Conservation (phyloP, 495 filamentous ascomycete species). For the Echria macrotheca region DNA sequence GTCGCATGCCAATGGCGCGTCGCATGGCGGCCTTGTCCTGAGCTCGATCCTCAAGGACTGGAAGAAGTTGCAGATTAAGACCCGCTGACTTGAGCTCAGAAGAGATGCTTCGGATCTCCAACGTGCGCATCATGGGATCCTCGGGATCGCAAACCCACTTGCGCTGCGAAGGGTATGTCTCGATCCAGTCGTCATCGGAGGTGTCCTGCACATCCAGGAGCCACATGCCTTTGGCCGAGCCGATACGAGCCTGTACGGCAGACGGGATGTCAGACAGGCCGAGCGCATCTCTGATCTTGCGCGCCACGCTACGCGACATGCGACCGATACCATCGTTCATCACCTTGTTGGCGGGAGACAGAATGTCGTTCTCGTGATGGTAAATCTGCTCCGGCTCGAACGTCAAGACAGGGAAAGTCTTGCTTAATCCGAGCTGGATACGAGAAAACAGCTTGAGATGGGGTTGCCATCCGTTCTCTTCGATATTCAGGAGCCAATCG, state of each 20-base stretch:
- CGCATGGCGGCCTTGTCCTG: conserved; percentile 45
- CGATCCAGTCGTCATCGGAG: conserved; percentile 57
- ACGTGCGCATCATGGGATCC: conserved; percentile 51
- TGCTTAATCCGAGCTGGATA: conserved; percentile 41
- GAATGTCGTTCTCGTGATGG: conserved; percentile 27
- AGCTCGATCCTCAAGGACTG: conserved; percentile 66
- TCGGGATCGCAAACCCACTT: conserved; percentile 64
- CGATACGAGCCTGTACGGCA: conserved; percentile 75
- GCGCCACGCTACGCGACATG: conserved; percentile 61
- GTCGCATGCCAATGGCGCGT: conserved; percentile 51
- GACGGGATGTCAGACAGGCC: conserved; percentile 60
- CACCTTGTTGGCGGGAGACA: conserved; percentile 36
- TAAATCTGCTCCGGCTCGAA: conserved; percentile 34
- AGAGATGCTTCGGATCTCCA: conserved; percentile 66
- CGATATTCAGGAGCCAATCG: conserved; percentile 39
- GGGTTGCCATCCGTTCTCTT: conserved; percentile 33
- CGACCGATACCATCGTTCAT: conserved; percentile 84
- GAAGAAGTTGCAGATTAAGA: conserved; percentile 75
- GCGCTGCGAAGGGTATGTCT: conserved; percentile 70
- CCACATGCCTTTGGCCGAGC: conserved; percentile 87
- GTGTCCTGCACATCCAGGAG: conserved; percentile 55
- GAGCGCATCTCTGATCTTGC: conserved; percentile 52
- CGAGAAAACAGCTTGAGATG: conserved; percentile 36
- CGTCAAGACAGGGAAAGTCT: conserved; percentile 32
- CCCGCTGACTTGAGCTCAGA: conserved; percentile 55